Percentiles rank a stretch among this genome's conserved stretches.
phyloP scores from a whole-genome alignment of 2,329 filamentous ascomycete species.

The Cercospora canescens region DNA sequence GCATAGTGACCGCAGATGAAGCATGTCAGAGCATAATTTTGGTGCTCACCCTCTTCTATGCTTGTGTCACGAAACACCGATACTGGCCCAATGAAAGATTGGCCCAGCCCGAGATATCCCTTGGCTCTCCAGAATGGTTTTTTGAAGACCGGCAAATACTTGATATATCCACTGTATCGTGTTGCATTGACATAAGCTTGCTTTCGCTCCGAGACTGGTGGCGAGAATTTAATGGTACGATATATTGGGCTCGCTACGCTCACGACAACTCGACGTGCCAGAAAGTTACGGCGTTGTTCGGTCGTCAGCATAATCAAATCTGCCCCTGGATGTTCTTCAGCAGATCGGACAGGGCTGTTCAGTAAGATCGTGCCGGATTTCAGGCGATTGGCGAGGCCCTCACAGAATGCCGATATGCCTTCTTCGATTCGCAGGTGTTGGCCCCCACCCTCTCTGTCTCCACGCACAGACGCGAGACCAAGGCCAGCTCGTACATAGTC shows the following conservation, averaged over 20 bases:
- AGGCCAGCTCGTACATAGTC: not conserved
- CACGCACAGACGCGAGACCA: not conserved
- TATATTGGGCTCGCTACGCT: constrained; percentile 49
- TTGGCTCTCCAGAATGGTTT: constrained; percentile 47
- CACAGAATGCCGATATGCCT: constrained; percentile 47
- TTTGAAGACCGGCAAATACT: constrained; percentile 50
- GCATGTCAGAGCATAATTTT: constrained; percentile 38
- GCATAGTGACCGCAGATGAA: constrained; percentile 42
- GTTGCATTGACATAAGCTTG: constrained; percentile 37
- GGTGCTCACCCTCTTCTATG: constrained; percentile 12
- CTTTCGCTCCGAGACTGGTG: constrained; percentile 46
- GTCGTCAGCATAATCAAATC: not conserved
- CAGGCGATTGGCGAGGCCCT: constrained; percentile 28
- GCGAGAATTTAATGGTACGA: constrained; percentile 48
- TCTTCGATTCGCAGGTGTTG: constrained; percentile 53
- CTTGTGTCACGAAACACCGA: constrained; percentile 48
- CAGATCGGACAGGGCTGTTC: not conserved
- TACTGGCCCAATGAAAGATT: constrained; percentile 49
- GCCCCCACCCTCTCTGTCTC: constrained; percentile 51
- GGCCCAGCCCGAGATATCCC: constrained; percentile 47
- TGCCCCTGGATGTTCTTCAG: not conserved
- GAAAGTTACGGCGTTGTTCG: constrained; percentile 19
- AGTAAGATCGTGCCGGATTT: not conserved
- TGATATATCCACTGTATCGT: constrained; percentile 51
- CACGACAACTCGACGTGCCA: constrained; percentile 48